Evolutionary conservation across 140 eudicot genomes (phyloP), one percentile per base, ranked within the genome.

Genomic region (Flaveria floridana): DNA sequence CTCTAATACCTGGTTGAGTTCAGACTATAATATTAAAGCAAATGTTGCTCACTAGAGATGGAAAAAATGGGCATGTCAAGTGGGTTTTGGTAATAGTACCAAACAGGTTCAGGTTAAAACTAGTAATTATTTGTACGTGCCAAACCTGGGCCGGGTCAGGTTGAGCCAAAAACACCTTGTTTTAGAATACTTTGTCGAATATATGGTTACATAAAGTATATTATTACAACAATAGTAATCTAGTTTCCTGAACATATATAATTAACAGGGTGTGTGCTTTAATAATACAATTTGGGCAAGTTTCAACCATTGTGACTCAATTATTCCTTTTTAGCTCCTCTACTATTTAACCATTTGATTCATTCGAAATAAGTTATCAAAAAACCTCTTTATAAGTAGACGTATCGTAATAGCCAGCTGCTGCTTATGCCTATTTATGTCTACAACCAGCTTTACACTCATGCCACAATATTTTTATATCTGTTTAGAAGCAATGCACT

Each of bases 31-130:
- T 42, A 61, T 52, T 52, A 3, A 39, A 65, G 65, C 57, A 26
- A 19, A n/a, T 20, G 53, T n/a, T 65, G 68, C 80, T 53, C 52
- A 39, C 77, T 10, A 21, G 41, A 59, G 39, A 15, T 25, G 39
- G 16, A 48, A 48, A 48, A 48, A 14, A 44, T 48, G 55, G 55
- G 18, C 55, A 48, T 10, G 23, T 53, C 61, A 53, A 7, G 3
- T 21, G 3, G 61, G 18, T 12, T 59, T 59, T n/a, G 66, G 8
- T 25, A 23, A 59, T 13, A 59, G 13, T 12, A 3, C 20, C 7
- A 55, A 55, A 55, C 7, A 3, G 16, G 16, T 11, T 23, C 16
- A 12, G 37, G 34, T 58, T 3, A 23, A 57, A 57, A 9, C 12
- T n/a, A 10, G 7, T 59, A 21, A 3, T 25, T 59, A 57, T 57